Conservation (phyloP, 2,329 filamentous ascomycete genomes). For the Nigrospora oryzae region DNA sequence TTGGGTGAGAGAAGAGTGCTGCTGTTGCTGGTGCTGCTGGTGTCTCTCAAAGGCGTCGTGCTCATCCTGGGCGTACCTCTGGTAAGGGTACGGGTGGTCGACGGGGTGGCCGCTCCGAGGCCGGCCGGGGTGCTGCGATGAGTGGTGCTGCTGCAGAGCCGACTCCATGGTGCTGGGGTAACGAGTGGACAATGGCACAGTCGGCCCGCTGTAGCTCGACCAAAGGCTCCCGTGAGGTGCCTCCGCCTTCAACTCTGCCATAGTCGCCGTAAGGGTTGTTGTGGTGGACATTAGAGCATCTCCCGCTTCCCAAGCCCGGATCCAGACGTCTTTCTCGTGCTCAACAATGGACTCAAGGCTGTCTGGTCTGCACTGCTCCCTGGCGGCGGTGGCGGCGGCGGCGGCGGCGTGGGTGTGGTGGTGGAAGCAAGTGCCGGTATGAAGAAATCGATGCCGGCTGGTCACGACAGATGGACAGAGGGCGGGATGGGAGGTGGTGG, state of each 20-base stretch:
- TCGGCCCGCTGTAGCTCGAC: slow-evolving; percentile 45
- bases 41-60: slow-evolving; percentile 45
- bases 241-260: slow-evolving; percentile 56
- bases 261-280: slow-evolving; percentile 51
- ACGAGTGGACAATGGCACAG: slow-evolving; percentile 44
- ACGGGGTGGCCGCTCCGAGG: slow-evolving; percentile 41
- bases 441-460: too few species aligned
- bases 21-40: slow-evolving; percentile 19
- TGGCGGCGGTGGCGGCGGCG: neutral
- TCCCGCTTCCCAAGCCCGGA: slow-evolving; percentile 12
- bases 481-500: slow-evolving; percentile 19
- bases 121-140: slow-evolving; percentile 37
- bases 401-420: slow-evolving; percentile 7
- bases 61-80: slow-evolving; percentile 47
- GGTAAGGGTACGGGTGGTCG: slow-evolving; percentile 45
- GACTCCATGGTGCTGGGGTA: slow-evolving; percentile 43
- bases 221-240: slow-evolving; percentile 48
- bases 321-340: neutral
- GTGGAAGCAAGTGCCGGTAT: too few species aligned
- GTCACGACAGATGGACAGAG: slow-evolving; percentile 7
- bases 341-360: neutral
- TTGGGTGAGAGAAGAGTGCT: slow-evolving; percentile 33
- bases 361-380: neutral
- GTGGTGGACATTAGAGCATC: slow-evolving; percentile 54
- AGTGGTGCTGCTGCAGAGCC: slow-evolving; percentile 34